Evolutionary conservation across 441 rosid genomes (phyloP).

Genomic region (Adansonia grandidieri): DNA sequence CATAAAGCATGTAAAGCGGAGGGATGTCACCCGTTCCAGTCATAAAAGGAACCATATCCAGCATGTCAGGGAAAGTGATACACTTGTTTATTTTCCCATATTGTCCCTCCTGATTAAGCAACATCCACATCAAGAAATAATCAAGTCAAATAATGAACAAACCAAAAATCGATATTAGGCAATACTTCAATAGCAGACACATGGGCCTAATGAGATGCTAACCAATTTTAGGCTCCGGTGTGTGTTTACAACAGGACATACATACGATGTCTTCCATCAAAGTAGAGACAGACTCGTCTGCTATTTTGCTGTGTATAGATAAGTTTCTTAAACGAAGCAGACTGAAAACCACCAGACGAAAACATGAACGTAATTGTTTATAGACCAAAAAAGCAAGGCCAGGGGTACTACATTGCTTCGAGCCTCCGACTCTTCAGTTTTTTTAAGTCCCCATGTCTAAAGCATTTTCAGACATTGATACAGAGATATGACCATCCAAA

Average conservation of each 20-base stretch:
- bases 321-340: background rate
- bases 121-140: conserved; percentile 16
- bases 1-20: conserved; percentile 80
- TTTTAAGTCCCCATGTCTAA: background rate
- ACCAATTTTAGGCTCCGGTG: background rate
- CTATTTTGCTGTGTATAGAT: background rate
- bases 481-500: no score
- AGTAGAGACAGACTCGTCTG: no score
- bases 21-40: conserved; percentile 69
- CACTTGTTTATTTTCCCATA: conserved; percentile 80
- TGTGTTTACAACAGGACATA: background rate
- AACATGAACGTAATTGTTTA: background rate
- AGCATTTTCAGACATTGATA: no score
- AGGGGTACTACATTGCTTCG: background rate
- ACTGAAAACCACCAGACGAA: background rate
- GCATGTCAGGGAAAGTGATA: conserved; percentile 80
- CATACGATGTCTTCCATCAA: background rate
- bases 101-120: conserved; percentile 70
- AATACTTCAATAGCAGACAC: background rate
- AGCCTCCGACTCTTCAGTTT: background rate
- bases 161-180: background rate
- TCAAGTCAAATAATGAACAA: background rate
- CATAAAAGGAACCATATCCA: conserved; percentile 86
- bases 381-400: background rate
- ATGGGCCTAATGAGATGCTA: background rate